Conservation (phyloP, 495 filamentous ascomycete genomes). For the Rostrohypoxylon terebratum region DNA sequence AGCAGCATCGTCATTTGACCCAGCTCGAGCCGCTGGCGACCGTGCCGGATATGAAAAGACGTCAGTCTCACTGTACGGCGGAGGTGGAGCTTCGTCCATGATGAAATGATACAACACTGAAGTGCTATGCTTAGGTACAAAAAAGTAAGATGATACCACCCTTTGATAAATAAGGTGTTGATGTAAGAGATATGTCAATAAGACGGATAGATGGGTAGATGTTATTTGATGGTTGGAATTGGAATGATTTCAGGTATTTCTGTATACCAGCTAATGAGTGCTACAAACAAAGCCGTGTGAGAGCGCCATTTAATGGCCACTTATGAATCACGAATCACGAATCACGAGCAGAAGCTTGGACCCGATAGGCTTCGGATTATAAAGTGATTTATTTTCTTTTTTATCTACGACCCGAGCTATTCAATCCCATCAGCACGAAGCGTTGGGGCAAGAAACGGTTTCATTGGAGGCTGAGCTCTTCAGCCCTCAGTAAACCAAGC, state of each 20-base stretch:
- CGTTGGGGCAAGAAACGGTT: constrained; percentile 11
- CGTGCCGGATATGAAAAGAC: constrained; percentile 54
- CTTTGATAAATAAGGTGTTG: neutral
- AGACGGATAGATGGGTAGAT: neutral
- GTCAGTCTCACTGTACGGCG: constrained; percentile 65
- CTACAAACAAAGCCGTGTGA: neutral
- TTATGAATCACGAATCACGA: no score
- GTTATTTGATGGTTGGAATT: neutral
- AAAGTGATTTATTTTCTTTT: neutral
- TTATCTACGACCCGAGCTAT: constrained; percentile 22
- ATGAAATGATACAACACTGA: constrained; percentile 17
- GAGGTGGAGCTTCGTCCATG: constrained; percentile 57
- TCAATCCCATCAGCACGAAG: constrained; percentile 15
- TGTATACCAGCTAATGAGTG: neutral
- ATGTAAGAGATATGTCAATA: neutral
- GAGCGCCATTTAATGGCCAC: neutral
- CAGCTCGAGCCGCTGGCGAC: constrained; percentile 23
- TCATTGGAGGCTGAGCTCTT: constrained; percentile 37
- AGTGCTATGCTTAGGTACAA: constrained; percentile 17
- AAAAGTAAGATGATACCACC: constrained; percentile 1
- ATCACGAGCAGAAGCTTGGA: constrained; percentile 13
- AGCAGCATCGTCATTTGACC: constrained; percentile 36
- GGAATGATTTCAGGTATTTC: neutral
- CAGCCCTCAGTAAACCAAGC: constrained; percentile 30
- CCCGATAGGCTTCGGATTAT: constrained; percentile 20